Evolutionary conservation across 2,329 filamentous ascomycete species (phyloP).

Genomic region (Fusarium robinianum): DNA sequence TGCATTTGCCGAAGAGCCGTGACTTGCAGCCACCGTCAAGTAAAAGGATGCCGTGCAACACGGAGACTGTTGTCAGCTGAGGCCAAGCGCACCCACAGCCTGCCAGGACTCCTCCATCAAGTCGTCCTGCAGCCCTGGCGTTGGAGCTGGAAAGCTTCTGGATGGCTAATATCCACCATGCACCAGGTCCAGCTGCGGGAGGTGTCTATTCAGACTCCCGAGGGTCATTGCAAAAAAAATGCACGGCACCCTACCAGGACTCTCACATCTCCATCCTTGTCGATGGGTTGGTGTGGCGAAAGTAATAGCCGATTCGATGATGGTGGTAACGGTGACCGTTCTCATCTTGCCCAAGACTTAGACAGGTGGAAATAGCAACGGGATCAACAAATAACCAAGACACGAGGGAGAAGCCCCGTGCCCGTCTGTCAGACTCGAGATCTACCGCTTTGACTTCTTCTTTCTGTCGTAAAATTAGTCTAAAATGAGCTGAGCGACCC

Average conservation of each 20-base stretch:
- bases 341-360: conserved; percentile 10
- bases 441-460: too few species aligned
- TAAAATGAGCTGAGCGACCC: background rate
- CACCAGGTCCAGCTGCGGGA: conserved; percentile 23
- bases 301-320: too few species aligned
- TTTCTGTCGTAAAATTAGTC: too few species aligned
- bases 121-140: conserved; percentile 7
- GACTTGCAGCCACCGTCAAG: conserved; percentile 14
- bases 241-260: conserved; percentile 11
- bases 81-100: conserved; percentile 6
- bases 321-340: conserved; percentile 1
- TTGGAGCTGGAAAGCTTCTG: conserved; percentile 7
- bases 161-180: conserved; percentile 19
- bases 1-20: conserved; percentile 22
- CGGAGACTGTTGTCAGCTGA: conserved; percentile 2
- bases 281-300: conserved; percentile 7
- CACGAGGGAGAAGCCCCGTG: conserved; percentile 1
- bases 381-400: conserved; percentile 2
- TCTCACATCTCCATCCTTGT: conserved; percentile 1
- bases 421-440: too few species aligned
- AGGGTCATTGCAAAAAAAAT: conserved; percentile 21
- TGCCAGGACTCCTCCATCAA: conserved; percentile 8
- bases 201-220: too few species aligned
- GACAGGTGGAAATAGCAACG: conserved; percentile 15
- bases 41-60: conserved; percentile 11